Evolutionary conservation across 768 basidiomycete genomes (phyloP).

Genomic region (Pleurotus salmoneostramineus): DNA sequence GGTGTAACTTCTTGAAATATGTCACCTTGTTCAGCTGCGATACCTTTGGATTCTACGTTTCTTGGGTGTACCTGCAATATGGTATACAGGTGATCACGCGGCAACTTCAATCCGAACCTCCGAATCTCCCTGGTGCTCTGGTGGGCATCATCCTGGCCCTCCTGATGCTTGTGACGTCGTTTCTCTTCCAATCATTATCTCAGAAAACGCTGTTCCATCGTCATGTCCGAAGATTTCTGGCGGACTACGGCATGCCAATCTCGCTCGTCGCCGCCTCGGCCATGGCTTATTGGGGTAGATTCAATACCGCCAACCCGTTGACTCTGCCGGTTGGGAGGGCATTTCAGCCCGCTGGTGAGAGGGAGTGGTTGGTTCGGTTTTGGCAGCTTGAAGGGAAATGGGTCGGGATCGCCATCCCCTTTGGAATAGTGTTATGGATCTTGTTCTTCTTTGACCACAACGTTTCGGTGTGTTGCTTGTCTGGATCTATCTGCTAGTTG

Average conservation of each 20-base stretch:
- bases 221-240: constrained; percentile 68
- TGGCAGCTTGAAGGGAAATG: constrained; percentile 88
- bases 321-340: constrained; percentile 69
- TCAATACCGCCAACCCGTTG: constrained; percentile 52
- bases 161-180: constrained; percentile 71
- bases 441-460: constrained; percentile 96
- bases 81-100: constrained; percentile 81
- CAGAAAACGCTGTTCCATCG: constrained; percentile 66
- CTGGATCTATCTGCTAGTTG: neutral
- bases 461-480: constrained; percentile 61
- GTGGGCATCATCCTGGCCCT: constrained; percentile 73
- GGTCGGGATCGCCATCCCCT: constrained; percentile 86
- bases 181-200: constrained; percentile 68
- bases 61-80: constrained; percentile 88
- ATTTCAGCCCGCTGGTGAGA: constrained; percentile 66
- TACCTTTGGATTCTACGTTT: constrained; percentile 91
- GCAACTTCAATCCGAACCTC: constrained; percentile 45
- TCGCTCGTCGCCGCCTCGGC: constrained; percentile 72
- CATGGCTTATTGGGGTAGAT: constrained; percentile 85
- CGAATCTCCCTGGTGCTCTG: constrained; percentile 43
- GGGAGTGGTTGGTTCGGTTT: constrained; percentile 83
- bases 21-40: constrained; percentile 90
- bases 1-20: constrained; percentile 81
- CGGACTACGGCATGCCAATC: constrained; percentile 91
- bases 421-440: constrained; percentile 85